Percentiles rank a stretch among this genome's conserved stretches.
Evolutionary conservation across 345 rosid genomes (phyloP).

Genomic region (Bruguiera gymnorhiza): DNA sequence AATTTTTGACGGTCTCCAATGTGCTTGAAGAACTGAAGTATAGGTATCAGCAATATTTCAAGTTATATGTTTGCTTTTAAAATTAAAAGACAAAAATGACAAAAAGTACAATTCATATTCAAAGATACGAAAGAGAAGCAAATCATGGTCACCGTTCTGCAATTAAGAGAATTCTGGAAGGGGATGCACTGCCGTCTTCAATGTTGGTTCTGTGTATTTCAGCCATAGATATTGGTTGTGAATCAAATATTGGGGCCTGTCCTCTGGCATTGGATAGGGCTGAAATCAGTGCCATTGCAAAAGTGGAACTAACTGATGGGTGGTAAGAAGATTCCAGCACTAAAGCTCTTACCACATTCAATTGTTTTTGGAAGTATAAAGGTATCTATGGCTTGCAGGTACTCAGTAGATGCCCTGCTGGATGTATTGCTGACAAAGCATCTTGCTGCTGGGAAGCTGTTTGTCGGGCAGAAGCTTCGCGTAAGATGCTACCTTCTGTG

Average conservation of each 20-base stretch:
- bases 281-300: constrained; percentile 37
- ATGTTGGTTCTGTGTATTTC: constrained; percentile 81
- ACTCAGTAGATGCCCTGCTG: constrained; percentile 64
- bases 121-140: constrained; percentile 90
- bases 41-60: constrained; percentile 46
- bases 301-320: constrained; percentile 87
- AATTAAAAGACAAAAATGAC: constrained; percentile 17
- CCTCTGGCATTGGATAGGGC: constrained; percentile 32
- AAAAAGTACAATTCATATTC: constrained; percentile 16
- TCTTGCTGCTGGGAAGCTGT: constrained; percentile 65
- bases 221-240: constrained; percentile 35
- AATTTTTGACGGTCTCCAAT: constrained; percentile 68
- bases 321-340: constrained; percentile 55
- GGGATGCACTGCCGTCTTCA: constrained; percentile 70
- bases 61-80: constrained; percentile 14
- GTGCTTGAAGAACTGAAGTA: constrained; percentile 90
- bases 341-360: constrained; percentile 2
- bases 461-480: constrained; percentile 88
- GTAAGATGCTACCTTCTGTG: constrained; percentile 37
- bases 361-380: constrained; percentile 18
- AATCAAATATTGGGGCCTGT: constrained; percentile 31
- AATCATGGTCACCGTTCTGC: constrained; percentile 89
- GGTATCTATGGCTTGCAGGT: constrained; percentile 48
- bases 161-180: constrained; percentile 80
- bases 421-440: constrained; percentile 61